Evolutionary conservation across 495 filamentous ascomycete species (phyloP).

Genomic region (Penicillium salamii): DNA sequence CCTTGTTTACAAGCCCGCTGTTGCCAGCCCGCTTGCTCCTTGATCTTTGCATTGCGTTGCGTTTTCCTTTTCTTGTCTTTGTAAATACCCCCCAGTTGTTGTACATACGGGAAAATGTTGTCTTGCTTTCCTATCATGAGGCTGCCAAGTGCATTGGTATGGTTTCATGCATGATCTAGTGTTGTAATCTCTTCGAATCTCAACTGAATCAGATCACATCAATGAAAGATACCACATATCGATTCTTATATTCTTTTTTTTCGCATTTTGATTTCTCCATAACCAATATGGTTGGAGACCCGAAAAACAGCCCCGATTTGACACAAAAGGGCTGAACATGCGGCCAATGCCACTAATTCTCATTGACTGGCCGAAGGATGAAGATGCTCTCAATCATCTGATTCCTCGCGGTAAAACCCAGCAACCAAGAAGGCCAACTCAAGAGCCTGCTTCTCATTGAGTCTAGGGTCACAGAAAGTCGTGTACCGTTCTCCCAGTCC

Average conservation of each 20-base stretch:
- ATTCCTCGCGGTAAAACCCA: constrained; percentile 65
- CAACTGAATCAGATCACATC: no score
- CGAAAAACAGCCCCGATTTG: no score
- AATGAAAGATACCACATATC: no score
- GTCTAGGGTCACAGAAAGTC: constrained; percentile 88
- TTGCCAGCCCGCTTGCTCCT: constrained; percentile 65
- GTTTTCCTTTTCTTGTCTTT: constrained; percentile 1
- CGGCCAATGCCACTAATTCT: no score
- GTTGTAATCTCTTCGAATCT: not conserved
- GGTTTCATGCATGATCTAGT: not conserved
- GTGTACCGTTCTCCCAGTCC: constrained; percentile 86
- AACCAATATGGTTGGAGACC: no score
- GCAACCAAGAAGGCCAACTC: constrained; percentile 94
- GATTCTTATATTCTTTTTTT: no score
- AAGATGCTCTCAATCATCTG: constrained; percentile 6
- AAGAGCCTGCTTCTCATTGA: constrained; percentile 97
- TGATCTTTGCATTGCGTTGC: constrained; percentile 10
- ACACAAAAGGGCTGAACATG: no score
- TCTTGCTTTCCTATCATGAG: constrained; percentile 1
- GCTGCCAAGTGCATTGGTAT: not conserved
- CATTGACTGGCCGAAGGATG: no score
- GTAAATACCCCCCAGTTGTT: constrained; percentile 9
- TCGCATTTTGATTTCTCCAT: no score
- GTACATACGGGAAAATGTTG: constrained; percentile 21
- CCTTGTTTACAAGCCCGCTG: constrained; percentile 73